Evolutionary conservation across 1,139 yeast genomes (phyloP), one percentile per base, ranked within the genome.

Genomic region (Saccharomyces hybrid): DNA sequence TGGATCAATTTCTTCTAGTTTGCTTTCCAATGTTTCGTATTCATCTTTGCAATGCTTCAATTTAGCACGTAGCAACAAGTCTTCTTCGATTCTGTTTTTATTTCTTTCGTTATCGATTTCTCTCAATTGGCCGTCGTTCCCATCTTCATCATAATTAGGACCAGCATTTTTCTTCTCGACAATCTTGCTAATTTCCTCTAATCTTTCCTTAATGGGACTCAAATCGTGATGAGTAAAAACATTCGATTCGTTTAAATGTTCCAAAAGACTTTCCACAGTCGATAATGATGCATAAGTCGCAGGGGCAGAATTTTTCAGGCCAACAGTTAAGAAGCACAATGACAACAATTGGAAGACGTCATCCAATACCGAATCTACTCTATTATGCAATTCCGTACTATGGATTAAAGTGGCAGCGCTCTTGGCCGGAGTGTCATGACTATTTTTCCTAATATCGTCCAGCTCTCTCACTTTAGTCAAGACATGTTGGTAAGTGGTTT

Each of bases 201-300:
- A 75, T 56, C 97, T 78, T 51, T 77, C 80, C 55, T 81, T 78
- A 52, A 91, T 87, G 1, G 97, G 96, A 57, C 76, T 74, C 59
- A 90, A 78, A 67, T 93, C 98, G 62, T 86, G 88, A 58, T 81
- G 82, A 0, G 97, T 90, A 70, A 84, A 90, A 16, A 88, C 88
- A 55, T 83, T 83, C 55, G 89, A 82, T 65, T 88, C 96, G 61
- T 82, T 80, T 58, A 91, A 75, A 71, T 91, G 98, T 58, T 83
- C 87, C 60, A 93, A 76, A 57, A 93, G 74, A 63, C 93, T 82
- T 71, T 83, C 83, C 9, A 93, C 96, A 0, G 97, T 88, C 49
- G 90, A 79, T 51, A 91, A 75, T 6, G 96, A 87, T 7, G 96
- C 90, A 71, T 87, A 93, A 1, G 96, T 88, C 2, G 97, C 96